Evolutionary conservation across 257 asterid genomes (phyloP).

Genomic region (Capsicum pubescens): DNA sequence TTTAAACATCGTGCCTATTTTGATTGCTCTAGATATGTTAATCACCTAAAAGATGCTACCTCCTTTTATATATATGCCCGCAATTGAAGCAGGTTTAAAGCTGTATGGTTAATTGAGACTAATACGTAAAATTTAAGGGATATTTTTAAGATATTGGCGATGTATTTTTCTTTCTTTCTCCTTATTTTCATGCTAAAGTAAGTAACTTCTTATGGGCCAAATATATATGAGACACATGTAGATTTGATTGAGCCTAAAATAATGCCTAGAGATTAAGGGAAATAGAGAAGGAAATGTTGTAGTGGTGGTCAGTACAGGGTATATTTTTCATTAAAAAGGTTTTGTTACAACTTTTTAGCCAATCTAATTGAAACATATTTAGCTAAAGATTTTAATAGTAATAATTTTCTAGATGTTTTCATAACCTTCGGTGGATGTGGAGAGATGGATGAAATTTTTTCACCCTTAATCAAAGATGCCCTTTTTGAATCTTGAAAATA

Average conservation of each 20-base stretch:
- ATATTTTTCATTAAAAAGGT: neutral
- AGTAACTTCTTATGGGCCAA: neutral
- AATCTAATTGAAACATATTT: neutral
- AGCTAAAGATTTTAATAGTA: neutral
- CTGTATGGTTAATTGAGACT: neutral
- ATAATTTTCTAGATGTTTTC: no score
- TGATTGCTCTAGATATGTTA: no score
- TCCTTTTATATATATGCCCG: no score
- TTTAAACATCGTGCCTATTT: no score
- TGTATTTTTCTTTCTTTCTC: neutral
- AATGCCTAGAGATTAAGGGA: neutral
- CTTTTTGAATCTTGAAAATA: no score
- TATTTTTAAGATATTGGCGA: neutral
- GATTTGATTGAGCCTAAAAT: slow-evolving; percentile 1
- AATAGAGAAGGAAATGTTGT: neutral
- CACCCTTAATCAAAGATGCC: no score
- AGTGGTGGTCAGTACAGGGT: slow-evolving; percentile 3
- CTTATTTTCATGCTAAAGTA: neutral
- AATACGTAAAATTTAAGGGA: neutral
- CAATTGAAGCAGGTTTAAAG: neutral
- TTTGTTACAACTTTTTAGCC: neutral
- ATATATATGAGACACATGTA: neutral
- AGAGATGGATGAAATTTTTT: no score
- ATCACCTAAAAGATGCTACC: no score
- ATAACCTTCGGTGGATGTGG: no score